Evolutionary conservation across 495 filamentous ascomycete genomes (phyloP).

Genomic region (Trichoderma reesei): DNA sequence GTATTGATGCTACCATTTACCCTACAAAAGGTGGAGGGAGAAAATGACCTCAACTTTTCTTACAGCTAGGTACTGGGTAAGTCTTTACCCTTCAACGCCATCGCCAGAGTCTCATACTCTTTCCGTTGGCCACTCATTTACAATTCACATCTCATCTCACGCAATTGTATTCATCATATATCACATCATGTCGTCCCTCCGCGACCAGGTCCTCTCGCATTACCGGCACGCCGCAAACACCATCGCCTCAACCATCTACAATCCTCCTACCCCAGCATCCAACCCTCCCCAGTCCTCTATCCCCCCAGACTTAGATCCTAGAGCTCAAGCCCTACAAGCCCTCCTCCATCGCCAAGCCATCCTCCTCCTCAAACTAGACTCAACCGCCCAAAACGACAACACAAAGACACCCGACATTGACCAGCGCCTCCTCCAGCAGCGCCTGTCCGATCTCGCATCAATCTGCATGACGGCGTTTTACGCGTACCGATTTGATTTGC

Average conservation of each 20-base stretch:
- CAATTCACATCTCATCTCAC: no score
- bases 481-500: slow-evolving; percentile 10
- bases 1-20: no score
- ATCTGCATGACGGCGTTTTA: slow-evolving; percentile 7
- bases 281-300: background rate
- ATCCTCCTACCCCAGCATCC: background rate
- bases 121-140: no score
- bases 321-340: background rate
- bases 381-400: background rate
- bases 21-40: no score
- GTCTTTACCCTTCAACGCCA: no score
- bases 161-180: background rate
- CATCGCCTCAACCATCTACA: background rate
- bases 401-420: background rate
- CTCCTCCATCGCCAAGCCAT: background rate
- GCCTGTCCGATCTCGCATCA: slow-evolving; percentile 7
- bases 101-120: no score
- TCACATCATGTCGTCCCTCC: background rate
- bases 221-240: background rate
- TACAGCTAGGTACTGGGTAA: no score
- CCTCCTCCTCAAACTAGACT: background rate
- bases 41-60: no score
- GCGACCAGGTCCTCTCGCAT: slow-evolving; percentile 1
- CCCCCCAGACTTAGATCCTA: background rate
- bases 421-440: background rate